These are phyloP conservation scores for Coemansia sp. DNA, from an alignment of 192 early-diverging fungal species.

Conservation along the genomic window DNA sequence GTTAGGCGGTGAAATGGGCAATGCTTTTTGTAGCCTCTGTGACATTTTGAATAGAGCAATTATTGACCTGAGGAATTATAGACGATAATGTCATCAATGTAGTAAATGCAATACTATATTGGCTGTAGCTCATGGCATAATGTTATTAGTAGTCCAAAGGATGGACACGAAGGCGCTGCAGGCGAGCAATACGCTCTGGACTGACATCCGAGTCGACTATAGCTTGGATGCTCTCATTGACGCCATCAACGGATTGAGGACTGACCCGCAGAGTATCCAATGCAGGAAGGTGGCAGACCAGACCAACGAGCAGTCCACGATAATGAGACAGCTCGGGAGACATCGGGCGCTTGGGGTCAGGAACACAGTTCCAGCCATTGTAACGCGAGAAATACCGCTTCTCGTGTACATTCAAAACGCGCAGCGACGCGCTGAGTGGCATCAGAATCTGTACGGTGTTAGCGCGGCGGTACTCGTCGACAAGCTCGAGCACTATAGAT, in stretches of 20 bases:
- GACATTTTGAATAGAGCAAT: no score
- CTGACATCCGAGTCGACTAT: background rate
- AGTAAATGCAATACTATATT: background rate
- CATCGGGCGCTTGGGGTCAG: background rate
- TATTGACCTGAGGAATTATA: no score
- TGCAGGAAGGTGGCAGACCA: background rate
- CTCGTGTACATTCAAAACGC: background rate
- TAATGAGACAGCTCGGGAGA: background rate
- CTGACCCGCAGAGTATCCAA: background rate
- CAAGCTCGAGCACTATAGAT: background rate
- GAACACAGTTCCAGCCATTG: background rate
- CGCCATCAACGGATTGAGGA: background rate
- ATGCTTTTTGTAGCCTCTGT: no score
- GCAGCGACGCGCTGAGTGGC: background rate
- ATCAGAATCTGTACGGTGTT: background rate
- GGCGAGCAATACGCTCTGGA: background rate
- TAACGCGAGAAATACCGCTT: background rate
- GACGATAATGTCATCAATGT: no score
- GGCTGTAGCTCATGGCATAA: background rate
- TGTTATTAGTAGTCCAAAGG: background rate
- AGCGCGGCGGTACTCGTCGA: background rate
- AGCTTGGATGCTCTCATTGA: background rate
- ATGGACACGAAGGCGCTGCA: background rate
- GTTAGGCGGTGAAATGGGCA: no score
- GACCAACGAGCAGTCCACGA: background rate